Evolutionary conservation across 2,329 filamentous ascomycete species (phyloP), one percentile per base, ranked within the genome.

Genomic region (Microsporum audouinii): DNA sequence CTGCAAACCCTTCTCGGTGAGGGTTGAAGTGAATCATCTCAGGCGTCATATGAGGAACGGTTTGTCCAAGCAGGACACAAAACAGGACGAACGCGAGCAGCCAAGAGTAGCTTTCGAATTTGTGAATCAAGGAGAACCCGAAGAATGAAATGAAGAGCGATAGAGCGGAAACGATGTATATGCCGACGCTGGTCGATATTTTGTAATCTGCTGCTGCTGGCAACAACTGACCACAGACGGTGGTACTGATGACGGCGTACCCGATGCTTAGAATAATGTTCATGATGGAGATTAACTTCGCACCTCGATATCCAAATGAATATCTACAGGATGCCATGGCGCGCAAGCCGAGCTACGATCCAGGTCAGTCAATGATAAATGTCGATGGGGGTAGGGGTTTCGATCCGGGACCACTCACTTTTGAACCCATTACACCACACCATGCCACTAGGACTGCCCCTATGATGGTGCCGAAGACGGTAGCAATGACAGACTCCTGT

Each of bases 371-470:
- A 31, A 23, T 27, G 17, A 33, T 14, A 31, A 10, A 29, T 6
- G 17, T 23, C 17, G 17, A 23, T 23, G 17, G 17, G 17, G 17
- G 17, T 23, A 23, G 17, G 17, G 17, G 17, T 23, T 23, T 1
- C 17, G 17, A 23, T 39, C 3, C 8, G 8, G 8, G 5, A 31
- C 2, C 8, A 29, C 14, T 33, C 29, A 59, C 57, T 23, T 51
- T 51, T 12, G 57, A 4, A 5, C 57, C 57, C 10, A 59, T 5
- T 36, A 43, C 12, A 58, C 75, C 76, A 43, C 69, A 71, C 57
- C 72, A 77, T 2, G 74, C 71, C 1, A 75, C 74, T 49, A 73
- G 74, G 1, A 76, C 64, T 34, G 73, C 71, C 55, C 76, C 76
- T 2, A 77, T 65, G 45, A 77, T 63, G 8, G 72, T 77, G 12